phyloP scores from a whole-genome alignment of 176 grass and related monocot species.

The Aegilops bicornis region DNA sequence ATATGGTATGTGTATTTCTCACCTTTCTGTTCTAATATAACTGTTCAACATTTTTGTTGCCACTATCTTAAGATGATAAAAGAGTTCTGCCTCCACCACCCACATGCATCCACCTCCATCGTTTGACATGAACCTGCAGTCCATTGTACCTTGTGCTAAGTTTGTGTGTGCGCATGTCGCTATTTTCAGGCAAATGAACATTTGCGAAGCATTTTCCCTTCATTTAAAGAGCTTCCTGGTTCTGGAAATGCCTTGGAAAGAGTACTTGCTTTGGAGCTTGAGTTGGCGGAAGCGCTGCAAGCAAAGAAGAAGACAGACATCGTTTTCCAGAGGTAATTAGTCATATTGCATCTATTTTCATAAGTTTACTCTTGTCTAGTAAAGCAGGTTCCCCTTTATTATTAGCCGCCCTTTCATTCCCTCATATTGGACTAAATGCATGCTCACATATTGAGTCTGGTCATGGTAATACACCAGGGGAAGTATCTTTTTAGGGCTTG shows the following conservation, averaged over 20 bases:
- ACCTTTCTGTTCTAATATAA: slow-evolving; percentile 15
- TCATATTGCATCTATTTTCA: not conserved
- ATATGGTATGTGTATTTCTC: slow-evolving; percentile 56
- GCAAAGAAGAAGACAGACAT: slow-evolving; percentile 74
- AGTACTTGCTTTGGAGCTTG: slow-evolving; percentile 93
- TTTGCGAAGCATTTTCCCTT: slow-evolving; percentile 72
- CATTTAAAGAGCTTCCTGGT: slow-evolving; percentile 85
- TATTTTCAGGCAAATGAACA: slow-evolving; percentile 87
- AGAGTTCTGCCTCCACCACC: not conserved
- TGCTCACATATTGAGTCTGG: not conserved
- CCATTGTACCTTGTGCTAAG: not conserved
- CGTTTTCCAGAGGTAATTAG: slow-evolving; percentile 72
- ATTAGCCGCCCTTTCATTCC: not conserved
- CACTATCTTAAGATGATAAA: not conserved
- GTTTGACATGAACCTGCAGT: not conserved
- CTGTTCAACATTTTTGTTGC: not conserved
- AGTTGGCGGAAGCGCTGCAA: slow-evolving; percentile 86
- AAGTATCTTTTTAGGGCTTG: not conserved
- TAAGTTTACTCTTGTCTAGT: slow-evolving; percentile 5
- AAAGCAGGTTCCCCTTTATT: not conserved
- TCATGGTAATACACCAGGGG: not conserved
- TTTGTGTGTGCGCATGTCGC: slow-evolving; percentile 10
- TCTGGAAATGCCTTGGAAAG: slow-evolving; percentile 91
- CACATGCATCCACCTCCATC: not conserved
- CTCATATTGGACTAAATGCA: not conserved